Percentiles rank a stretch among this genome's conserved stretches.
Evolutionary conservation across 768 basidiomycete genomes (phyloP).

Genomic region (Tylopilus subfusipes): DNA sequence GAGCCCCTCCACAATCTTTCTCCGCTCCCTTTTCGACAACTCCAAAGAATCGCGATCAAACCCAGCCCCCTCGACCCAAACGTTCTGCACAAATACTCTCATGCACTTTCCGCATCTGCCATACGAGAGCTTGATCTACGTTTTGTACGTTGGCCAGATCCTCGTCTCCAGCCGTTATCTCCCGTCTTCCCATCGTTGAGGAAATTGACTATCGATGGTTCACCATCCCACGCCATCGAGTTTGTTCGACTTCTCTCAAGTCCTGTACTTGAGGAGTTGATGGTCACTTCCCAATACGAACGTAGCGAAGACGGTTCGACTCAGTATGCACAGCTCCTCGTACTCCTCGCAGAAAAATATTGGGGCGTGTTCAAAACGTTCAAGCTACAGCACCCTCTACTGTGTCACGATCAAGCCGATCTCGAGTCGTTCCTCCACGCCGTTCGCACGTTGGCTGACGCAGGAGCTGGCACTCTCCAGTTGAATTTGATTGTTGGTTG

Average conservation of each 20-base stretch:
- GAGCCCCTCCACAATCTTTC: conserved; percentile 10
- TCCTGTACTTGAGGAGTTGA: conserved; percentile 15
- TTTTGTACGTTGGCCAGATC: conserved; percentile 23
- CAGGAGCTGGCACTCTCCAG: conserved; percentile 12
- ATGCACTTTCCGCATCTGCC: conserved; percentile 18
- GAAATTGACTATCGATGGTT: conserved; percentile 21
- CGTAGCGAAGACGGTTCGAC: conserved; percentile 6
- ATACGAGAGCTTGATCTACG: conserved; percentile 23
- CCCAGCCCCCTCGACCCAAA: conserved; percentile 20
- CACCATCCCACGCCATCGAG: conserved; percentile 19
- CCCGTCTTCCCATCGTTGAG: conserved; percentile 23
- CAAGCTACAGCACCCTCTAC: conserved; percentile 17
- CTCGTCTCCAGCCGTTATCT: conserved; percentile 12
- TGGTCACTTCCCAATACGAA: conserved; percentile 15
- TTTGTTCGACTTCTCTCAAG: conserved; percentile 22
- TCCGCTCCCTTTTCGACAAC: conserved; percentile 19
- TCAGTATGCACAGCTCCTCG: conserved; percentile 17
- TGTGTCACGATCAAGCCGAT: conserved; percentile 12
- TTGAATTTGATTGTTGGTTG: conserved; percentile 17
- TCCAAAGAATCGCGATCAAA: conserved; percentile 21
- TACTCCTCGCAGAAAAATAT: conserved; percentile 23
- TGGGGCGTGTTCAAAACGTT: conserved; percentile 18
- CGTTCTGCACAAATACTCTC: conserved; percentile 25
- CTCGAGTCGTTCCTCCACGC: conserved; percentile 17
- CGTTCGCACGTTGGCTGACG: conserved; percentile 13